phyloP scores from a whole-genome alignment of 371 early-diverging fungal genomes.

The Apophysomyces ossiformis region DNA sequence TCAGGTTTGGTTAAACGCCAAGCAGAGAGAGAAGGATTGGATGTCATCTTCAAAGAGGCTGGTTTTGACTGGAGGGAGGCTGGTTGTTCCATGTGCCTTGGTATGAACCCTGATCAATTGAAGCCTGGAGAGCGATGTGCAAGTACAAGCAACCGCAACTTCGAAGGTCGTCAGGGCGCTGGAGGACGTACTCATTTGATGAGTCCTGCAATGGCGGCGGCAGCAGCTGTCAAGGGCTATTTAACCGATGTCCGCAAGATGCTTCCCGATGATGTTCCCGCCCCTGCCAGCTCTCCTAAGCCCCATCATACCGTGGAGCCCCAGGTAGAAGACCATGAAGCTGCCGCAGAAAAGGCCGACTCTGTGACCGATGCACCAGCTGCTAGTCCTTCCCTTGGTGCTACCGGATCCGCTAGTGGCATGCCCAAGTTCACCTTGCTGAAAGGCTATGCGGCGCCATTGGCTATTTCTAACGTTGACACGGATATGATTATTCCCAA shows the following conservation, averaged over 20 bases:
- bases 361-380: constrained; percentile 32
- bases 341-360: constrained; percentile 26
- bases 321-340: constrained; percentile 20
- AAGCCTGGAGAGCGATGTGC: constrained; percentile 73
- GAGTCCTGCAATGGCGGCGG: constrained; percentile 59
- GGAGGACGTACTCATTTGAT: constrained; percentile 63
- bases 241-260: constrained; percentile 53
- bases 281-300: constrained; percentile 23
- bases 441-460: constrained; percentile 62
- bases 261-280: constrained; percentile 25
- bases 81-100: constrained; percentile 77
- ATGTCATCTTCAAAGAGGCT: constrained; percentile 67
- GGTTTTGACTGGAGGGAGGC: constrained; percentile 79
- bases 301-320: constrained; percentile 22
- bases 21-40: constrained; percentile 72
- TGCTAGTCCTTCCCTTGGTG: constrained; percentile 2
- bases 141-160: constrained; percentile 74
- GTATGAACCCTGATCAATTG: constrained; percentile 77
- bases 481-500: constrained; percentile 80
- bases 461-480: constrained; percentile 68
- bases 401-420: constrained; percentile 36
- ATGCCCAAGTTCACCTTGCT: constrained; percentile 66
- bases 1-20: constrained; percentile 73
- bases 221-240: constrained; percentile 52
- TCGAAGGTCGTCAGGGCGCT: constrained; percentile 75